Base-by-base conservation (phyloP, 495 filamentous ascomycete genomes). In the Annulohypoxylon nitens region DNA sequence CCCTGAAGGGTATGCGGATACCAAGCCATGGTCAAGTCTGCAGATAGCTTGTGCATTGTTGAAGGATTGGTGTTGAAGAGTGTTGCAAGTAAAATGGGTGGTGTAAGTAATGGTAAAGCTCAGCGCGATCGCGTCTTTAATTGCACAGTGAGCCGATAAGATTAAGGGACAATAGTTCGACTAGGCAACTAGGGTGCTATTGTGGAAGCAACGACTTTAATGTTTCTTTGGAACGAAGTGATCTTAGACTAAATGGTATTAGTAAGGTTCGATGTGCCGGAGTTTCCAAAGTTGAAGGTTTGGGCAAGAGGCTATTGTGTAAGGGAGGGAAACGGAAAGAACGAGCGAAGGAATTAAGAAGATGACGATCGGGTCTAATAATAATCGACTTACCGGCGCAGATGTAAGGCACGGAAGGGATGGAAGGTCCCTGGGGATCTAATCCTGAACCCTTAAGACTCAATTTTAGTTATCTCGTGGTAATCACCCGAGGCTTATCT, bases 21-120 rank as follows among this genome's bases (percentile, higher is more conserved):
- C 72, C 75, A 70, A 39, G 72, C 18, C 69, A 67, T 71, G 47
- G 50, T 65, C 34, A 71, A n/a, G 54, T 75, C 73, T 26, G 30
- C 48, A 11, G 63, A 43, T 54, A 71, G 37, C 36, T 68, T 75
- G 53, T 57, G 67, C 73, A 75, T 75, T 7, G 59, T 71, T 60
- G 39, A 55, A 61, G 26, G 33, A 26, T 50, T 54, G 59, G 12
- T 14, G 39, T 43, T 43, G 10, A n/a, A 63, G 20, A 4, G 12
- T 30, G 12, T 51, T 10, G 67, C 43, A 43, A 48, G 16, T 39
- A 34, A 45, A 39, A 43, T 14, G 18, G 9, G 20, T 57, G 33
- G 30, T 57, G 60, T 64, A 58, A 54, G 26, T 37, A 48, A 25
- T 65, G 64, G 20, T 10, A 14, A 48, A 61, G 25, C 12, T 26